A percentile compares a stretch with the other conserved stretches of the same genome.
Conservation (phyloP, 164 flowering plant genomes). For the Piper longum region DNA sequence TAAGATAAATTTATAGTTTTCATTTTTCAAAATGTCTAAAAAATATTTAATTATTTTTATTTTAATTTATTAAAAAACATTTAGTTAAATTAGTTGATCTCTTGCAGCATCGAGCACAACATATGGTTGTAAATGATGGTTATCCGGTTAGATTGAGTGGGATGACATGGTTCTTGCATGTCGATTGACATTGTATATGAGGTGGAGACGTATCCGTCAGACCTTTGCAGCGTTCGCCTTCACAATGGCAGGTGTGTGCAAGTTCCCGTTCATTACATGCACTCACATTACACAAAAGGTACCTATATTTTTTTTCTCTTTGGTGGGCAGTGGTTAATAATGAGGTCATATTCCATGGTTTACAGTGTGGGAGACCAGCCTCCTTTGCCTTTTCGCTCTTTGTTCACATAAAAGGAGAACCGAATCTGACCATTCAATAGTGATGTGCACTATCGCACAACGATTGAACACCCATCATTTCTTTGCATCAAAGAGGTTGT, state of each 20-base stretch:
- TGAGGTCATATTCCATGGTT: background rate
- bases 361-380: background rate
- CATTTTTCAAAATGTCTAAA: too few species aligned
- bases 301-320: background rate
- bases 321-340: background rate
- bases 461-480: slow-evolving; percentile 4
- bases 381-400: background rate
- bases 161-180: background rate
- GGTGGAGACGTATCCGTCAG: background rate
- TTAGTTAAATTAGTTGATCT: too few species aligned
- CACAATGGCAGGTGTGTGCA: background rate
- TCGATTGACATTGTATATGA: background rate
- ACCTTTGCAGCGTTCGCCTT: background rate
- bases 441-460: slow-evolving; percentile 9
- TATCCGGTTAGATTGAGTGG: background rate
- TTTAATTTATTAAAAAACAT: too few species aligned
- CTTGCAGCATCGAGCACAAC: too few species aligned
- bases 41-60: too few species aligned
- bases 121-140: too few species aligned
- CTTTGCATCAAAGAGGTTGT: slow-evolving; percentile 1
- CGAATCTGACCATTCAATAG: slow-evolving; percentile 8
- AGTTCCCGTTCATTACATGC: background rate
- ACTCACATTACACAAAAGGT: background rate
- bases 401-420: slow-evolving; percentile 3
- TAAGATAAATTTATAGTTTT: too few species aligned